Evolutionary conservation across 306 rosid genomes (phyloP).

Genomic region (Begonia masoniana): DNA sequence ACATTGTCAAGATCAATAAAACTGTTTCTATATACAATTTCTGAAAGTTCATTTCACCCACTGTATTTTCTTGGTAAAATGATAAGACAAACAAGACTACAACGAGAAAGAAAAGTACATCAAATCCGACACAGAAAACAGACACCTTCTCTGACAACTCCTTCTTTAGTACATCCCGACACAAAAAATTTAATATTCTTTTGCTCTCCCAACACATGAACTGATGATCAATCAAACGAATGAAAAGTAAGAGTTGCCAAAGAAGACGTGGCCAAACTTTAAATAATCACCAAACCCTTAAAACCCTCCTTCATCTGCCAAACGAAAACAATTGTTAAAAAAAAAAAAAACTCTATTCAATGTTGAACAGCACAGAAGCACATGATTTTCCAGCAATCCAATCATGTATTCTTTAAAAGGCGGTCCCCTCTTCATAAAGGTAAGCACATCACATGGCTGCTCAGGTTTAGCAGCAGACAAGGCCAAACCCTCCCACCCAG

Average conservation of each 20-base stretch:
- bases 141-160: constrained; percentile 18
- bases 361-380: constrained; percentile 31
- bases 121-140: constrained; percentile 20
- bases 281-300: too few relatives aligned
- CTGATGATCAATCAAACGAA: too few relatives aligned
- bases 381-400: constrained; percentile 54
- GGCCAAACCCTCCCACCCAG: not conserved
- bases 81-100: constrained; percentile 24
- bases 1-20: too few relatives aligned
- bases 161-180: constrained; percentile 44
- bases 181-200: constrained; percentile 23
- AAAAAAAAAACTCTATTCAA: constrained; percentile 23
- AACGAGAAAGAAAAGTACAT: constrained; percentile 30
- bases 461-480: constrained; percentile 5
- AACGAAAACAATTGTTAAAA: constrained; percentile 6
- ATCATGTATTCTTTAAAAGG: constrained; percentile 35
- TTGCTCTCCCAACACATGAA: constrained; percentile 23
- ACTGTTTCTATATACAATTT: too few relatives aligned
- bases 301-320: too few relatives aligned
- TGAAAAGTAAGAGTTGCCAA: too few relatives aligned
- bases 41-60: too few relatives aligned
- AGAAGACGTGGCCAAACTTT: too few relatives aligned
- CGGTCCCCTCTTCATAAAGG: constrained; percentile 41
- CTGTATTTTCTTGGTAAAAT: not conserved
- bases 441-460: constrained; percentile 13